These are phyloP conservation scores for Cercospora zeae-maydis DNA, from an alignment of 2,329 filamentous ascomycete species.

Conservation along the genomic window DNA sequence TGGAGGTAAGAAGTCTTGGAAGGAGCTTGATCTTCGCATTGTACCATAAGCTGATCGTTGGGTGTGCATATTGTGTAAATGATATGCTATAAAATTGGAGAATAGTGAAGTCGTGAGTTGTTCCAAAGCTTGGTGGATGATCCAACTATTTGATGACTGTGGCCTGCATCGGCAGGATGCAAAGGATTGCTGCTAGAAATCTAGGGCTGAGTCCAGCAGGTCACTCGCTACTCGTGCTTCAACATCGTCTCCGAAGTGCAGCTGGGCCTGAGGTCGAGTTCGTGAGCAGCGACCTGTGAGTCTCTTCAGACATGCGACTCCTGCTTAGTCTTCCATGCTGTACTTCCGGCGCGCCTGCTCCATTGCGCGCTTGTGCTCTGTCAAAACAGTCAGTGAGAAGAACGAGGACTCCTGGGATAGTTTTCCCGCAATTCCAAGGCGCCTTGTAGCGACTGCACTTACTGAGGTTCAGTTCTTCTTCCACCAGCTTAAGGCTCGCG, in stretches of 20 bases:
- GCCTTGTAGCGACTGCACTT: too few species aligned
- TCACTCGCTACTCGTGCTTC: neutral
- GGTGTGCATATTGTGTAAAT: neutral
- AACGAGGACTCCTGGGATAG: too few species aligned
- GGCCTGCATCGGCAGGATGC: neutral
- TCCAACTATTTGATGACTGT: neutral
- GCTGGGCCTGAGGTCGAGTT: neutral
- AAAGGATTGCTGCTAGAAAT: neutral
- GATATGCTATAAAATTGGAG: neutral
- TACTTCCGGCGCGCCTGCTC: constrained; percentile 5
- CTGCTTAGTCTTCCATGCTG: neutral
- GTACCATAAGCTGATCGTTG: constrained; percentile 3
- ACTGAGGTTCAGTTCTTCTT: constrained; percentile 6
- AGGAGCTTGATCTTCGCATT: neutral
- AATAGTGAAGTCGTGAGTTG: neutral
- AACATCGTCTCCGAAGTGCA: neutral
- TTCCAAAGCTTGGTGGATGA: neutral
- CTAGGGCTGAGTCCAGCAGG: neutral
- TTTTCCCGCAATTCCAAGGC: too few species aligned
- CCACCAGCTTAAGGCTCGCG: neutral
- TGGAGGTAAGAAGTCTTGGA: constrained; percentile 8
- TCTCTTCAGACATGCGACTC: neutral
- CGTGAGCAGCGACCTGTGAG: neutral
- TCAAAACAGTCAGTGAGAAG: too few species aligned
- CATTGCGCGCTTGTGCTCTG: constrained; percentile 5